Percentiles rank a stretch among this genome's conserved stretches.
phyloP scores from a whole-genome alignment of 345 rosid genomes.

The Mercurialis annua region DNA sequence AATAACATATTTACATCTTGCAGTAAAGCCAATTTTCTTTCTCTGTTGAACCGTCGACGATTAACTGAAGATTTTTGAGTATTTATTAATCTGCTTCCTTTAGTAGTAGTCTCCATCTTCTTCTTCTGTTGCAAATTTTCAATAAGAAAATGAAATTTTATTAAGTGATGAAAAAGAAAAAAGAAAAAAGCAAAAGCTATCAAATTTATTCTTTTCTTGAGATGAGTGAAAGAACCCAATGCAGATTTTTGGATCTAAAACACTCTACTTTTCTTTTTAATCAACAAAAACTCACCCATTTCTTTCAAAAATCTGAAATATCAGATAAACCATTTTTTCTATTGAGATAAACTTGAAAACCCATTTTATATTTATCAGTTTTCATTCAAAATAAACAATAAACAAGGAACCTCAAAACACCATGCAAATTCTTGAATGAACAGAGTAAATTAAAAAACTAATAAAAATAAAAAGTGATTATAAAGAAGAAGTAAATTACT shows the following conservation, averaged over 20 bases:
- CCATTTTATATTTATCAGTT: not conserved
- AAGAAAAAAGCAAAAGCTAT: slow-evolving; percentile 10
- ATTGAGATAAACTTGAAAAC: not conserved
- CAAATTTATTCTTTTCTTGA: slow-evolving; percentile 57
- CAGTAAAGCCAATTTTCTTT: slow-evolving; percentile 67
- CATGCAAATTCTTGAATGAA: slow-evolving; percentile 11
- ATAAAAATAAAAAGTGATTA: not conserved
- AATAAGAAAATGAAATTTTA: slow-evolving; percentile 21
- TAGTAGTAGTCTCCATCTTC: slow-evolving; percentile 46
- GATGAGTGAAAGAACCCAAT: slow-evolving; percentile 48
- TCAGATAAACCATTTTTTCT: not conserved
- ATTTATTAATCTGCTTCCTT: slow-evolving; percentile 35
- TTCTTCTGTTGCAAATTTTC: slow-evolving; percentile 38
- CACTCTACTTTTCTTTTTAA: slow-evolving; percentile 17
- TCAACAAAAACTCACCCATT: slow-evolving; percentile 20
- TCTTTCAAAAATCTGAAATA: slow-evolving; percentile 14
- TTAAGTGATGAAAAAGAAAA: slow-evolving; percentile 10
- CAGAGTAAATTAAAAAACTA: slow-evolving; percentile 6
- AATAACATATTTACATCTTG: slow-evolving; percentile 64
- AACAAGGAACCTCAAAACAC: slow-evolving; percentile 15
- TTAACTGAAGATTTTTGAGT: slow-evolving; percentile 45
- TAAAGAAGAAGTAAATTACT: slow-evolving; percentile 33
- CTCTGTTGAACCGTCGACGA: slow-evolving; percentile 63
- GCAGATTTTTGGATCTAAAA: slow-evolving; percentile 55
- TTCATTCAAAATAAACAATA: not conserved